Evolutionary conservation across 768 basidiomycete species (phyloP).

Genomic region (Hydnomerulius pinastri): DNA sequence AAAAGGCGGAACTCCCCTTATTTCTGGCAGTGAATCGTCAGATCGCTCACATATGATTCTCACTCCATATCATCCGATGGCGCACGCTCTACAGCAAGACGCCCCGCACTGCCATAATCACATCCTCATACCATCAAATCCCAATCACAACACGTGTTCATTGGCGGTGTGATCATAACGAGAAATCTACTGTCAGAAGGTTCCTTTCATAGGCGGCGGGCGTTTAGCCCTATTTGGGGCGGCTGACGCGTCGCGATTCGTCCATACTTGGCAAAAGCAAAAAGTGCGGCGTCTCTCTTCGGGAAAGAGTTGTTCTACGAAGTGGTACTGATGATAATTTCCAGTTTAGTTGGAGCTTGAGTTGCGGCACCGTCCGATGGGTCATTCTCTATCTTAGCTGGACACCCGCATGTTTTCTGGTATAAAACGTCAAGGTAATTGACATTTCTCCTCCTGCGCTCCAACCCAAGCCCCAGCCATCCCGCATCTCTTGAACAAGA

Average conservation of each 20-base stretch:
- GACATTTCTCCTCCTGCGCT: background rate
- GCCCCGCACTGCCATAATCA: background rate
- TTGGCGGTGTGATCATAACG: constrained; percentile 8
- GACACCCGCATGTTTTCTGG: background rate
- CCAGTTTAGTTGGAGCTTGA: background rate
- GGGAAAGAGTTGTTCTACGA: constrained; percentile 16
- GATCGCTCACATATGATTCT: background rate
- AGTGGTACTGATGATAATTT: constrained; percentile 9
- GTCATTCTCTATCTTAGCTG: background rate
- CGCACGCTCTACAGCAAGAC: constrained; percentile 23
- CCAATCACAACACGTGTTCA: constrained; percentile 3
- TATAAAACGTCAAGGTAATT: constrained; percentile 16
- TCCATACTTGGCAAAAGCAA: background rate
- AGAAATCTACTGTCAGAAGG: background rate
- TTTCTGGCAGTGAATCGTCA: background rate
- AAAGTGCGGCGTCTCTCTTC: constrained; percentile 4
- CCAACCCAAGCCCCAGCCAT: background rate
- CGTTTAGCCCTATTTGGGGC: constrained; percentile 4
- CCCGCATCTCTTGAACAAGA: constrained; percentile 9
- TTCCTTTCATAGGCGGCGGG: constrained; percentile 10
- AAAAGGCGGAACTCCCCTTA: background rate
- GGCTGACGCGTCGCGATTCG: background rate
- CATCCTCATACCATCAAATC: background rate
- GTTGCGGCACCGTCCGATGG: constrained; percentile 1
- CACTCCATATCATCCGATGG: background rate